These are phyloP conservation scores for Solanum stenotomum DNA, from an alignment of 257 asterid genomes.

Conservation along the genomic window DNA sequence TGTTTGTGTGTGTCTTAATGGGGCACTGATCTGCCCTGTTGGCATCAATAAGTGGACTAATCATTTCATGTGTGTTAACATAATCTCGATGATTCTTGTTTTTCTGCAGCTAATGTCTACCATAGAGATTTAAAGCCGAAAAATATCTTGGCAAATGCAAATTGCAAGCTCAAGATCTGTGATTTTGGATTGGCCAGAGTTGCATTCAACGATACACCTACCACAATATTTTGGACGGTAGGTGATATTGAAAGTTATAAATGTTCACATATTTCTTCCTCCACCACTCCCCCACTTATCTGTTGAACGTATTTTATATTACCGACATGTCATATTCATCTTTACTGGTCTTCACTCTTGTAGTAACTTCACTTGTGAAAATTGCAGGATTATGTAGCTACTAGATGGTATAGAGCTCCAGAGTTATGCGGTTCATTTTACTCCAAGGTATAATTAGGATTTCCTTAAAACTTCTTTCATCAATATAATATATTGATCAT, in stretches of 20 bases:
- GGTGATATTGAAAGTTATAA: background rate
- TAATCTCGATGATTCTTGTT: slow-evolving; percentile 3
- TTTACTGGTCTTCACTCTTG: background rate
- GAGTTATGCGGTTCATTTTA: slow-evolving; percentile 89
- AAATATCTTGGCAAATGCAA: slow-evolving; percentile 90
- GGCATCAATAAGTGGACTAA: background rate
- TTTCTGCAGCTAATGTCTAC: slow-evolving; percentile 78
- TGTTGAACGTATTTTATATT: background rate
- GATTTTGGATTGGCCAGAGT: slow-evolving; percentile 97
- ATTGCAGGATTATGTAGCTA: slow-evolving; percentile 85
- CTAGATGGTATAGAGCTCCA: slow-evolving; percentile 94
- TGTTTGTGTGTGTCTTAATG: background rate
- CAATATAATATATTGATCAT: background rate
- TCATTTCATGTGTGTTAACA: slow-evolving; percentile 7
- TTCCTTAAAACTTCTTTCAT: background rate
- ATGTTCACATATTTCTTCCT: background rate
- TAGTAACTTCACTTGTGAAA: background rate
- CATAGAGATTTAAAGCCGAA: slow-evolving; percentile 90
- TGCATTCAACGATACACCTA: slow-evolving; percentile 83
- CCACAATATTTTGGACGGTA: slow-evolving; percentile 98
- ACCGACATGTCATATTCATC: background rate
- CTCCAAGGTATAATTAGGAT: slow-evolving; percentile 49
- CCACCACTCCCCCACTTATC: background rate
- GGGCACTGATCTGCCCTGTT: background rate
- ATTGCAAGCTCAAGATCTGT: slow-evolving; percentile 89